Conservation (phyloP, 257 asterid species). For the Linaria vulgaris region DNA sequence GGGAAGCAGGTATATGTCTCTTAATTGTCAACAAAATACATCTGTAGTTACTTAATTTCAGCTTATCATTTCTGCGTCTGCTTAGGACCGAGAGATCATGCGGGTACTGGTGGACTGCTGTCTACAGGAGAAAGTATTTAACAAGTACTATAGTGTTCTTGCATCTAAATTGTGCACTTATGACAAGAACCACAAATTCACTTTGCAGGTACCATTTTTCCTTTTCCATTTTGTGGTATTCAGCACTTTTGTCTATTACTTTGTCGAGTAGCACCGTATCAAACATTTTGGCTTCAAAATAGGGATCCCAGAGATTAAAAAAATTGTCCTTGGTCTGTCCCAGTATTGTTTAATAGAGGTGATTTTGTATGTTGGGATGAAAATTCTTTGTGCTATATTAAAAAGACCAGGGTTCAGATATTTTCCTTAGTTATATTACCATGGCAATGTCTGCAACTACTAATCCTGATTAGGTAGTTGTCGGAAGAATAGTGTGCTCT, state of each 20-base stretch:
- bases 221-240: not conserved
- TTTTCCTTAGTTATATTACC: no score
- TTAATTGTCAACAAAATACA: slow-evolving; percentile 15
- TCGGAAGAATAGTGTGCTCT: no score
- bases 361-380: no score
- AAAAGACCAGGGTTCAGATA: no score
- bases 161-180: slow-evolving; percentile 85
- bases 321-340: no score
- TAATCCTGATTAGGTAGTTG: no score
- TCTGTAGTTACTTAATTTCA: not conserved
- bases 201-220: slow-evolving; percentile 70
- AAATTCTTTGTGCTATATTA: no score
- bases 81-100: slow-evolving; percentile 92
- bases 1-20: slow-evolving; percentile 76
- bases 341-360: no score
- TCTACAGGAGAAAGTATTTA: slow-evolving; percentile 87
- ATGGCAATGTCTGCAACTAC: no score
- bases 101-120: slow-evolving; percentile 93
- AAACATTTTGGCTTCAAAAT: not conserved
- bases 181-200: slow-evolving; percentile 88
- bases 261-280: not conserved
- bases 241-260: not conserved
- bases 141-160: slow-evolving; percentile 82
- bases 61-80: slow-evolving; percentile 22
- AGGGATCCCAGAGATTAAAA: not conserved